Evolutionary conservation across 768 basidiomycete species (phyloP).

Genomic region (Collybia sp.): DNA sequence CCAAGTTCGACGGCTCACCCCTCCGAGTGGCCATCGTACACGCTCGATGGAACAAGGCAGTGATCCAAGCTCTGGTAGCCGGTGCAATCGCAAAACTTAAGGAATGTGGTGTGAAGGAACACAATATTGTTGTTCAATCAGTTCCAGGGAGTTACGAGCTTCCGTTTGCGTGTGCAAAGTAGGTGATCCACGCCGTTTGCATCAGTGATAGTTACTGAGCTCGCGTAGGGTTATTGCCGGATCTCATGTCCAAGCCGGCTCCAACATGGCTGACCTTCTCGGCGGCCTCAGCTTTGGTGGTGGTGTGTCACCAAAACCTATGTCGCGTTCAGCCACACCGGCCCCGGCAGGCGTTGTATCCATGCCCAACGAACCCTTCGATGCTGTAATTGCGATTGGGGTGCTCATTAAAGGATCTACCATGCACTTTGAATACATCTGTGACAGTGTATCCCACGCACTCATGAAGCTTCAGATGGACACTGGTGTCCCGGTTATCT

Average conservation of each 20-base stretch:
- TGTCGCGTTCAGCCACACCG: slow-evolving; percentile 51
- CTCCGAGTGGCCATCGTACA: slow-evolving; percentile 92
- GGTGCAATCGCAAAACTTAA: slow-evolving; percentile 80
- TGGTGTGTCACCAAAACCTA: slow-evolving; percentile 23
- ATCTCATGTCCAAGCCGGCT: slow-evolving; percentile 75
- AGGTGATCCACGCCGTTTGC: slow-evolving; percentile 19
- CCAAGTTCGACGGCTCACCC: slow-evolving; percentile 69
- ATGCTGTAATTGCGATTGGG: slow-evolving; percentile 96
- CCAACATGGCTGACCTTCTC: slow-evolving; percentile 78
- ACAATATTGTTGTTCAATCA: slow-evolving; percentile 86
- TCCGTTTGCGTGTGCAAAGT: slow-evolving; percentile 85
- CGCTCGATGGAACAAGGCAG: slow-evolving; percentile 89
- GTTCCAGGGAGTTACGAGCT: slow-evolving; percentile 97
- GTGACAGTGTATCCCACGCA: slow-evolving; percentile 87
- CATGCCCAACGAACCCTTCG: slow-evolving; percentile 66
- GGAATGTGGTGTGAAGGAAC: slow-evolving; percentile 80
- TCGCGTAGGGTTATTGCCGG: slow-evolving; percentile 77
- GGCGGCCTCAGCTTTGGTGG: slow-evolving; percentile 49
- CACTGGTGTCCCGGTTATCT: slow-evolving; percentile 90
- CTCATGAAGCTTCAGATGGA: slow-evolving; percentile 95
- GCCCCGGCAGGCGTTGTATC: slow-evolving; percentile 30
- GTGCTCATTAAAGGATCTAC: slow-evolving; percentile 97
- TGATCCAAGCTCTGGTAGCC: slow-evolving; percentile 81
- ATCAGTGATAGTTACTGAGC: slow-evolving; percentile 5
- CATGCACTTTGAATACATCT: slow-evolving; percentile 99